These are phyloP conservation scores for Zasmidium citrigriseum DNA, from an alignment of 2,329 filamentous ascomycete genomes.

Conservation along the genomic window DNA sequence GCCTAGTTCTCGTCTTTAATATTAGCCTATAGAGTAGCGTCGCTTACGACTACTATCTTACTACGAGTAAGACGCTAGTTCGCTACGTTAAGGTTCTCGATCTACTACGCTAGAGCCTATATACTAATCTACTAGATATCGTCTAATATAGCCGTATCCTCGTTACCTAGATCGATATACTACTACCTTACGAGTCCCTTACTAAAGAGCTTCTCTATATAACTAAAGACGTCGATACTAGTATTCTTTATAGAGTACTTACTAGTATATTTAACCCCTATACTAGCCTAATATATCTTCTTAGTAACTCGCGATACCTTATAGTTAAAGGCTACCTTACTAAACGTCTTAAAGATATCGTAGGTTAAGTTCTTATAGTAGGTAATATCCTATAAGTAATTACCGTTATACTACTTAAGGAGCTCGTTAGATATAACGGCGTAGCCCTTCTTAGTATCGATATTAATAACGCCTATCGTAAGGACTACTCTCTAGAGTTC, in stretches of 20 bases:
- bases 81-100: background rate
- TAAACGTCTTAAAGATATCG: background rate
- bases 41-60: background rate
- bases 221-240: background rate
- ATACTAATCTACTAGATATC: background rate
- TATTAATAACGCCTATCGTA: background rate
- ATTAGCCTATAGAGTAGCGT: background rate
- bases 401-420: background rate
- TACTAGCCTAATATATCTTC: background rate
- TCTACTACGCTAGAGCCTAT: background rate
- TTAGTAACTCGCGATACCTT: background rate
- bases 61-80: background rate
- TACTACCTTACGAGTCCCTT: background rate
- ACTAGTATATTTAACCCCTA: background rate
- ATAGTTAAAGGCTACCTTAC: background rate
- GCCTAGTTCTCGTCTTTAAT: too few species aligned
- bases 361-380: background rate
- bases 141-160: background rate
- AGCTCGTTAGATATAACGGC: background rate
- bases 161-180: background rate
- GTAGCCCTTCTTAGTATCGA: background rate
- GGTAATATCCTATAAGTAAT: conserved; percentile 1
- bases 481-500: background rate
- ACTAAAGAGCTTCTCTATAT: background rate
- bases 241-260: background rate